Base-by-base conservation (phyloP, 805 yeast species). In the Starmerella roubikii region DNA sequence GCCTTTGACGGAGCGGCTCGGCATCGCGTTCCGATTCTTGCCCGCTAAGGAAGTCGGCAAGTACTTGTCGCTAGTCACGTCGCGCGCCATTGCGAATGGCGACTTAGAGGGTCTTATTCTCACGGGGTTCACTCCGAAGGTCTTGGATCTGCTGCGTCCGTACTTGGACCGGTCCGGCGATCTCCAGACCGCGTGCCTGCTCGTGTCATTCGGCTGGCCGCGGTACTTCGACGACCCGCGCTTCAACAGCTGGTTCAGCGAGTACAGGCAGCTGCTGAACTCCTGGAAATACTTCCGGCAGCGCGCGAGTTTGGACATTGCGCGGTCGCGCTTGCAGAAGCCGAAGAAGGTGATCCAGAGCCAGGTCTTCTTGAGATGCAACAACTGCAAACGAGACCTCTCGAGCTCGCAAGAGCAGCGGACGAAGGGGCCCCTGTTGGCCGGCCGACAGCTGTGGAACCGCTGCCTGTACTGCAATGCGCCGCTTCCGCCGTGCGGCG, bases 71-170 rank as follows among this genome's bases (percentile, higher is more conserved):
- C 60, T 79, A 30, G 66, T 86, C 0, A 75, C 88, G 0, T 76
- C 76, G 9, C 67, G 73, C 2, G 94, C 82, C 2, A 76, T 82
- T 11, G 58, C 62, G 2, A 66, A 71, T 39, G 98, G 98, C 6
- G 94, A 88, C 47, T 64, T 88, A 24, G 97, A 88, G 57, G 97
- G 97, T 1, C 64, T 88, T 30, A 74, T 86, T 15, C 61, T 88
- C 33, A 85, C 96, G 0, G 98, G 98, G n/a, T 70, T 88, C 21
- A 85, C 96, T 0, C 85, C 88, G 1, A 64, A 72, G 37, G 93
- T 93, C 0, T 72, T 83, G 24, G 81, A 81, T 53, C 64, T 88
- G 34, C 58, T 88, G 30, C 95, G 86, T 59, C 72, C 83, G 0
- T 88, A 80, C 58, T 91, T 86, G 25, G 88, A 85, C 57, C 68